Conservation (phyloP, 768 basidiomycete genomes). For the Lactarius akahatsu region DNA sequence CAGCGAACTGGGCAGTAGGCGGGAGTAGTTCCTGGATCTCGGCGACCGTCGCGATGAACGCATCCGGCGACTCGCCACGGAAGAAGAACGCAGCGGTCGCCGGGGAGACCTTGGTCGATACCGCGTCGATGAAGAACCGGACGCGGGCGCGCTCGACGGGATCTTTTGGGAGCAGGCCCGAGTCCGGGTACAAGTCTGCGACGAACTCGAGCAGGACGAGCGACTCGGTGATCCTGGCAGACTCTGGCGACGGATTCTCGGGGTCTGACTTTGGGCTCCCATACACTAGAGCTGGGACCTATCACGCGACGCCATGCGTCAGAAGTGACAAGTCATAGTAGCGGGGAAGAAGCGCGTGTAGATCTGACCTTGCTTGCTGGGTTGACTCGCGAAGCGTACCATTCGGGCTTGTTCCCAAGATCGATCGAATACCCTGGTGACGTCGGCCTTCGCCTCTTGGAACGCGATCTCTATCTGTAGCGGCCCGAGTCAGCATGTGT, state of each 20-base stretch:
- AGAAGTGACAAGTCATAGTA: too few species aligned
- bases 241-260: slow-evolving; percentile 52
- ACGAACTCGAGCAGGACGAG: slow-evolving; percentile 61
- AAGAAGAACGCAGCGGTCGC: slow-evolving; percentile 38
- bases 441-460: slow-evolving; percentile 49
- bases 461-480: slow-evolving; percentile 57
- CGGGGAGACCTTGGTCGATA: slow-evolving; percentile 44
- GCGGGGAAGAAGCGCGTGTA: not conserved
- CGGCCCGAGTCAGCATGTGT: not conserved
- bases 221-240: slow-evolving; percentile 58
- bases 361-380: slow-evolving; percentile 56
- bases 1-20: slow-evolving; percentile 40
- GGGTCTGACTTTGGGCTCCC: slow-evolving; percentile 56
- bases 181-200: slow-evolving; percentile 51
- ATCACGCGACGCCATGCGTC: not conserved
- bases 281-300: slow-evolving; percentile 60
- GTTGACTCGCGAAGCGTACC: slow-evolving; percentile 63
- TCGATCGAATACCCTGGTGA: slow-evolving; percentile 53
- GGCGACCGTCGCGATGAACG: slow-evolving; percentile 44
- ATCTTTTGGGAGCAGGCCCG: slow-evolving; percentile 49
- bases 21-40: slow-evolving; percentile 49
- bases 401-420: slow-evolving; percentile 60
- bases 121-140: slow-evolving; percentile 59
- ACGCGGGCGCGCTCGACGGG: slow-evolving; percentile 53
- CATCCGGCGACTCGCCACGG: slow-evolving; percentile 39